These are phyloP conservation scores for Solanum stenotomum DNA, from an alignment of 257 asterid genomes.

Conservation along the genomic window DNA sequence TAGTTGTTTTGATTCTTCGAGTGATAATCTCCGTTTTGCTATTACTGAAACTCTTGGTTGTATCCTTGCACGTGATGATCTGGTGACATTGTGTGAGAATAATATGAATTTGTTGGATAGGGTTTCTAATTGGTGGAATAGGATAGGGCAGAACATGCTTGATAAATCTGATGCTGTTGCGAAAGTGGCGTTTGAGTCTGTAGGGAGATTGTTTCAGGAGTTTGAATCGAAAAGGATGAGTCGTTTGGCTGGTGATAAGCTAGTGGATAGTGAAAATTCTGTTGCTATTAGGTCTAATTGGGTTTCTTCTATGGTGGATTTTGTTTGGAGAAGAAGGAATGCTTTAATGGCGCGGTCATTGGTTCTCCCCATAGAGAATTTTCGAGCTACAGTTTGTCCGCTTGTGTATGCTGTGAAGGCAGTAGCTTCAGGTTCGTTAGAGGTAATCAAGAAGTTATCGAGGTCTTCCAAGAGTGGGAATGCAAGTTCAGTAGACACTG, in stretches of 20 bases:
- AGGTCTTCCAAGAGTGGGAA: slow-evolving; percentile 39
- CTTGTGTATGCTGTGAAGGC: slow-evolving; percentile 77
- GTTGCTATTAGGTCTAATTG: slow-evolving; percentile 82
- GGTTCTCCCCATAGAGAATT: slow-evolving; percentile 73
- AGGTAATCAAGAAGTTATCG: slow-evolving; percentile 65
- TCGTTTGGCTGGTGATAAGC: slow-evolving; percentile 83
- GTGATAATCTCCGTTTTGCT: slow-evolving; percentile 69
- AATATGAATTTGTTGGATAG: slow-evolving; percentile 74
- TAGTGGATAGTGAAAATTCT: slow-evolving; percentile 77
- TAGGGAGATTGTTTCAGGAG: slow-evolving; percentile 78
- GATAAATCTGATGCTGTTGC: slow-evolving; percentile 71
- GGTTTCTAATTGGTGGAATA: slow-evolving; percentile 75
- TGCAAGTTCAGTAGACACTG: slow-evolving; percentile 22
- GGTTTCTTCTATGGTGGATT: slow-evolving; percentile 73
- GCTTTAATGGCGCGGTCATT: slow-evolving; percentile 63
- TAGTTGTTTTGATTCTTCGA: slow-evolving; percentile 65
- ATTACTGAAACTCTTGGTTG: slow-evolving; percentile 84
- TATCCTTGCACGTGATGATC: slow-evolving; percentile 79
- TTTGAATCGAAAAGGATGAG: slow-evolving; percentile 88
- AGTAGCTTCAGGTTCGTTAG: slow-evolving; percentile 68
- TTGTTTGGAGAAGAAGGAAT: slow-evolving; percentile 63
- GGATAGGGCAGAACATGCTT: slow-evolving; percentile 73
- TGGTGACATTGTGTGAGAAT: slow-evolving; percentile 74
- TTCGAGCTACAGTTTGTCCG: slow-evolving; percentile 63
- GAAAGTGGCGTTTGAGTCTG: slow-evolving; percentile 70